Evolutionary conservation across 169 alveolate species (phyloP), one percentile per base, ranked within the genome.

Genomic region (Cryptosporidium tyzzeri): DNA sequence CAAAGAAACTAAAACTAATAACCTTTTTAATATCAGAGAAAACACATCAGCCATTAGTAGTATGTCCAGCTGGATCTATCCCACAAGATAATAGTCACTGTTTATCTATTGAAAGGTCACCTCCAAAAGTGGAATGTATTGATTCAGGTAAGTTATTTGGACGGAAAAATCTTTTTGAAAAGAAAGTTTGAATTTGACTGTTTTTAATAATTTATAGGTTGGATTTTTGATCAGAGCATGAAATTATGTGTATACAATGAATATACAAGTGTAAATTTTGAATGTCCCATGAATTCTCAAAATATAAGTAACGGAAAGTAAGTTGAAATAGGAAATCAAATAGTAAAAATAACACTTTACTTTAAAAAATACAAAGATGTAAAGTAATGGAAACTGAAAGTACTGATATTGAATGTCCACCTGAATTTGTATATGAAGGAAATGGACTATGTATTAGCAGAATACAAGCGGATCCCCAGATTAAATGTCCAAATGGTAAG

Each of bases 401-500:
- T 21, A 62, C 69, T 8, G 89, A 62, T 65, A 48, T 80, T 41
- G 89, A 80, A 62, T 80, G 89, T 18, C 89, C 89, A 62, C 75
- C 89, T 14, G 89, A 80, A 23, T 80, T 61, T 67, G 18, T 29
- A 2, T 80, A 62, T 62, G 89, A 80, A n/a, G 89, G 89, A 80
- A 35, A 80, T 10, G 75, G 75, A 4, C 9, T 62, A 26, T 80
- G 89, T 62, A 65, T 80, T 18, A 80, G 53, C 29, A 80, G 75
- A 62, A 44, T 80, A 23, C 80, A 80, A 44, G 62, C 89, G 3
- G 89, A 80, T 41, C 89, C 89, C 1, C 89, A 62, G 68, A 80
- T 80, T 18, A 80, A 80, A 41, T 80, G 89, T 26, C 89, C 89
- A 29, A 41, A 65, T 26, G 89, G 89, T 80, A 45, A 62, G 89